Evolutionary conservation across 306 rosid species (phyloP), one percentile per base, ranked within the genome.

Genomic region (Gynostemma pentaphyllum): DNA sequence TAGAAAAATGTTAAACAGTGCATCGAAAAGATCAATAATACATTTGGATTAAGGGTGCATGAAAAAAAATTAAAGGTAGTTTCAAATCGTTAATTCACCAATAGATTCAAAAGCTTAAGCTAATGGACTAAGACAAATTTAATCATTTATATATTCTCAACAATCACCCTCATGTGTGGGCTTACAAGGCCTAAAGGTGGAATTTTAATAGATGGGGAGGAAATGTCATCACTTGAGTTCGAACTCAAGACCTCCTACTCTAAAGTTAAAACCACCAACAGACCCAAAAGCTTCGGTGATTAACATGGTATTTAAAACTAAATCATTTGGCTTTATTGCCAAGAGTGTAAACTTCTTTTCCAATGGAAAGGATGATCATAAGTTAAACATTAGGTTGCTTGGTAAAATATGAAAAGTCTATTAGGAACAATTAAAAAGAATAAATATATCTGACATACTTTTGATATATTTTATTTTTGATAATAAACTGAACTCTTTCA

Each of bases 11-110:
- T 12, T 59, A 36, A n/a, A 32, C 19, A 37, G 37, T 37, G 13
- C 21, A 59, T 59, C 48, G 22, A 37, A 59, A 21, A 18, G 64
- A 57, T 59, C 45, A 59, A 59, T 36, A 23, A 9, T 37, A 59
- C 30, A 18, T 34, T 7, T 18, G 16, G 29, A 45, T 57, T 36
- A 7, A 57, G 16, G 57, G 19, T 36, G 45, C 30, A 32, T 32
- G 24, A 59, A 36, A 57, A 44, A 21, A 39, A 59, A 13, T 19
- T 59, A 36, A 22, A 23, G 45, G 19, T 7, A 34, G 62, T 30
- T 54, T 30, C n/a, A n/a, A n/a, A n/a, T n/a, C n/a, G n/a, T n/a
- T n/a, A n/a, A n/a, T n/a, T n/a, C n/a, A n/a, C n/a, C n/a, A n/a
- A n/a, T n/a, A n/a, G n/a, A n/a, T n/a, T n/a, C n/a, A n/a, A n/a